These are phyloP conservation scores for Zangia roseola DNA, from an alignment of 768 basidiomycete species.

Conservation along the genomic window DNA sequence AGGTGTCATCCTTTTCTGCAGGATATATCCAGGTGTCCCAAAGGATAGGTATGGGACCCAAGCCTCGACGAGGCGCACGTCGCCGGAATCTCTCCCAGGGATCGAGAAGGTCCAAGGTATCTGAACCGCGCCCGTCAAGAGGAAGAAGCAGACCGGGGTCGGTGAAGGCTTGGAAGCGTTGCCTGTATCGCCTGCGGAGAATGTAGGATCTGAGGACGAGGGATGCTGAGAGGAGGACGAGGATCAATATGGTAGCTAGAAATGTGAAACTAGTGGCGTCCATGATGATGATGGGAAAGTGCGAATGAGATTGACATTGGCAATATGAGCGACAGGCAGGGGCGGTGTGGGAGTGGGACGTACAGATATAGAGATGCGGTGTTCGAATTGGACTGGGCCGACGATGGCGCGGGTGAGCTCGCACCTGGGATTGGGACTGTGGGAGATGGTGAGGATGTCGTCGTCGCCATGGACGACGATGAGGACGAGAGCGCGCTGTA, in stretches of 20 bases:
- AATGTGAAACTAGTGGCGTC: constrained; percentile 57
- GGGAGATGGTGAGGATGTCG: too few relatives aligned
- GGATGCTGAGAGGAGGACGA: constrained; percentile 61
- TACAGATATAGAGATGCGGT: constrained; percentile 32
- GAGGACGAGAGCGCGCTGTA: not conserved
- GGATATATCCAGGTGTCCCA: constrained; percentile 18
- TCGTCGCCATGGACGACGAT: constrained; percentile 16
- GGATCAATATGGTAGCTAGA: constrained; percentile 66
- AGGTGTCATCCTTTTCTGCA: not conserved
- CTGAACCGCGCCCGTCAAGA: constrained; percentile 4
- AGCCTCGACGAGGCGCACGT: constrained; percentile 1
- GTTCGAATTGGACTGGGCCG: constrained; percentile 7
- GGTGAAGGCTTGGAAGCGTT: constrained; percentile 51
- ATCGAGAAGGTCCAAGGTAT: not conserved
- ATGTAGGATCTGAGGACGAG: constrained; percentile 65
- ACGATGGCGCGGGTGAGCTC: not conserved
- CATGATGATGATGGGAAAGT: constrained; percentile 8
- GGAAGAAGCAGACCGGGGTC: constrained; percentile 38
- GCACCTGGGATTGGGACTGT: not conserved
- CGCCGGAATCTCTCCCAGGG: not conserved
- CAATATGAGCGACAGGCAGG: not conserved
- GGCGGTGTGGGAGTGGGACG: constrained; percentile 16
- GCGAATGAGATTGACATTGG: not conserved
- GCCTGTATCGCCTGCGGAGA: constrained; percentile 56
- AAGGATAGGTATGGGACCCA: constrained; percentile 14